Conservation (phyloP, 345 rosid genomes). For the Populus pruinosa region DNA sequence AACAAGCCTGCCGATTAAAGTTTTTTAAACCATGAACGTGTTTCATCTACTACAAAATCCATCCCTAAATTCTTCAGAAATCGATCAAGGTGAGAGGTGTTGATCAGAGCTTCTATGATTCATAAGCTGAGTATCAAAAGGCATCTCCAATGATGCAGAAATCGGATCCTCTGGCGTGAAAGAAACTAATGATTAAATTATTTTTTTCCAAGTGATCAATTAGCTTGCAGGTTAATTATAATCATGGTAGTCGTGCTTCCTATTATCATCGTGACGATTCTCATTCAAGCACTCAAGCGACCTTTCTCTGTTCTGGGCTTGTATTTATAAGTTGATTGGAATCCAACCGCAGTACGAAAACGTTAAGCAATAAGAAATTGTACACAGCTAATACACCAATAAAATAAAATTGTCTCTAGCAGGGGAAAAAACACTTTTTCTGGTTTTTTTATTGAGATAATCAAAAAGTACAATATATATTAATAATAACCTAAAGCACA, state of each 20-base stretch:
- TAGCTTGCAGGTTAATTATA: background rate
- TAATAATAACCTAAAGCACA: too few relatives aligned
- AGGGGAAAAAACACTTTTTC: too few relatives aligned
- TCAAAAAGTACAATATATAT: too few relatives aligned
- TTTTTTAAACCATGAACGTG: background rate
- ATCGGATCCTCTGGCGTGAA: constrained; percentile 4
- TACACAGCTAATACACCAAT: too few relatives aligned
- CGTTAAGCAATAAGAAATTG: background rate
- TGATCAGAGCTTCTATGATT: background rate
- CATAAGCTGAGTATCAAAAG: background rate
- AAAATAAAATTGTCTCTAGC: too few relatives aligned
- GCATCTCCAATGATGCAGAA: background rate
- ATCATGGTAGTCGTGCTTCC: constrained; percentile 8
- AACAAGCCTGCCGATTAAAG: background rate
- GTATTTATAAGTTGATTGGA: too few relatives aligned
- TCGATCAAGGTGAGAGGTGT: too few relatives aligned
- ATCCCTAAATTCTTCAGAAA: background rate
- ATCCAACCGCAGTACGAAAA: too few relatives aligned
- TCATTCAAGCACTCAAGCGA: background rate
- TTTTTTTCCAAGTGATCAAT: background rate
- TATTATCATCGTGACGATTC: background rate
- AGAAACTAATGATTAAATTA: constrained; percentile 7
- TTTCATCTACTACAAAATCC: background rate
- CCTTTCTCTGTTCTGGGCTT: too few relatives aligned
- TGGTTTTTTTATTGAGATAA: too few relatives aligned